Conservation (phyloP, 2,329 filamentous ascomycete genomes). For the Tothia fuscella region DNA sequence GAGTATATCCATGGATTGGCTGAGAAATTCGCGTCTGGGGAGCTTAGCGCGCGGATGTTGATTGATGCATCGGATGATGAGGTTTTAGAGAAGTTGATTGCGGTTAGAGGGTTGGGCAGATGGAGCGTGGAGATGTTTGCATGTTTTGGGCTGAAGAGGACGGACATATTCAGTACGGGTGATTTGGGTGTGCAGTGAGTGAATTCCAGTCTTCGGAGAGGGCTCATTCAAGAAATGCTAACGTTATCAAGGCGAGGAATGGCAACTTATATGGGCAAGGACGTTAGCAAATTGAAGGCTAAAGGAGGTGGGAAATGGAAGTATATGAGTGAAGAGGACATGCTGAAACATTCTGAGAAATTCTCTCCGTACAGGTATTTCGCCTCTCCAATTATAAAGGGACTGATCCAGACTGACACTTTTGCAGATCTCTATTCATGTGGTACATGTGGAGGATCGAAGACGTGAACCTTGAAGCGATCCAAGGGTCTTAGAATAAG, state of each 20-base stretch:
- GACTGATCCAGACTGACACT: slow-evolving; percentile 12
- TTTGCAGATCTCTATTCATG: slow-evolving; percentile 71
- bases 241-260: slow-evolving; percentile 53
- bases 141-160: slow-evolving; percentile 83
- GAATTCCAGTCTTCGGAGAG: neutral
- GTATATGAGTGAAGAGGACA: slow-evolving; percentile 91
- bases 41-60: slow-evolving; percentile 65
- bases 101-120: slow-evolving; percentile 72
- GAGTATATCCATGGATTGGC: slow-evolving; percentile 87
- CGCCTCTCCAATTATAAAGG: neutral
- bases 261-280: slow-evolving; percentile 72
- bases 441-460: slow-evolving; percentile 96
- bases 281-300: slow-evolving; percentile 71
- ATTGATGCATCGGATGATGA: slow-evolving; percentile 74
- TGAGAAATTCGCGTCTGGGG: slow-evolving; percentile 63
- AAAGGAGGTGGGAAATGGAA: slow-evolving; percentile 86
- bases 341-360: slow-evolving; percentile 66
- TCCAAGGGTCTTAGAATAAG: slow-evolving; percentile 21
- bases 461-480: slow-evolving; percentile 56
- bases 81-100: slow-evolving; percentile 67
- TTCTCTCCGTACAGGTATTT: slow-evolving; percentile 69
- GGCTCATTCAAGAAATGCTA: neutral
- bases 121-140: slow-evolving; percentile 99
- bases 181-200: slow-evolving; percentile 80
- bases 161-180: slow-evolving; percentile 86